phyloP scores from a whole-genome alignment of 1,284 basidiomycete genomes.

The Trichosporon sp. region DNA sequence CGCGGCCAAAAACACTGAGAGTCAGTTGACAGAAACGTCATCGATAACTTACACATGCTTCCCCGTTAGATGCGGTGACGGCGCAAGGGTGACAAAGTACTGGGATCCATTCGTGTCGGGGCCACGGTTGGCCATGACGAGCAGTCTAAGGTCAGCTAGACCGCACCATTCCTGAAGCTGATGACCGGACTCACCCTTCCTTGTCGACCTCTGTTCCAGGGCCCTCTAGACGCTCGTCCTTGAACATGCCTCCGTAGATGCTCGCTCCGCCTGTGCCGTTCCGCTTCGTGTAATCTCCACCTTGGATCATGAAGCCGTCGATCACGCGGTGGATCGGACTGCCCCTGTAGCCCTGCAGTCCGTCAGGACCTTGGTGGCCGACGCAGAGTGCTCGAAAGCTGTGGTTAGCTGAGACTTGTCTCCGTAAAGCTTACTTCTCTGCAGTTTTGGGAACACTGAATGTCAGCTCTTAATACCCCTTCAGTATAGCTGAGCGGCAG shows the following conservation, averaged over 20 bases:
- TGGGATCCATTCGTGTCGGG: constrained; percentile 56
- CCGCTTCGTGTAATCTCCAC: constrained; percentile 58
- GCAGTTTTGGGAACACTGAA: constrained; percentile 69
- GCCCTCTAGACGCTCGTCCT: constrained; percentile 44
- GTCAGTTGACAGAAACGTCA: not conserved
- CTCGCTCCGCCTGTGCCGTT: constrained; percentile 54
- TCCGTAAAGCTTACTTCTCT: constrained; percentile 65
- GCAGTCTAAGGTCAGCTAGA: constrained; percentile 29
- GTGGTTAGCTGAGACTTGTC: constrained; percentile 7
- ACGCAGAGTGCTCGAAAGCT: constrained; percentile 86
- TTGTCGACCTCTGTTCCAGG: constrained; percentile 43
- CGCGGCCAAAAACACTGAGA: constrained; percentile 49
- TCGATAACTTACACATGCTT: constrained; percentile 49
- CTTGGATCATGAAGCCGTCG: constrained; percentile 81
- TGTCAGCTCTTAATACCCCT: not conserved
- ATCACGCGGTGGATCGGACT: constrained; percentile 74
- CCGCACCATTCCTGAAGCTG: not conserved
- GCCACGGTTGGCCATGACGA: constrained; percentile 62
- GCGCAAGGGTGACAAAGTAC: constrained; percentile 47
- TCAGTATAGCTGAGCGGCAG: too few species aligned
- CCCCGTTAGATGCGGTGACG: constrained; percentile 48
- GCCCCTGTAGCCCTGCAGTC: constrained; percentile 75
- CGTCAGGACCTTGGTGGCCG: constrained; percentile 65
- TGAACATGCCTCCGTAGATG: constrained; percentile 46
- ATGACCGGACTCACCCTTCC: constrained; percentile 33